Percentiles rank a stretch among this genome's conserved stretches.
Conservation (phyloP, 2,329 filamentous ascomycete species). For the Alternaria tenuissima region DNA sequence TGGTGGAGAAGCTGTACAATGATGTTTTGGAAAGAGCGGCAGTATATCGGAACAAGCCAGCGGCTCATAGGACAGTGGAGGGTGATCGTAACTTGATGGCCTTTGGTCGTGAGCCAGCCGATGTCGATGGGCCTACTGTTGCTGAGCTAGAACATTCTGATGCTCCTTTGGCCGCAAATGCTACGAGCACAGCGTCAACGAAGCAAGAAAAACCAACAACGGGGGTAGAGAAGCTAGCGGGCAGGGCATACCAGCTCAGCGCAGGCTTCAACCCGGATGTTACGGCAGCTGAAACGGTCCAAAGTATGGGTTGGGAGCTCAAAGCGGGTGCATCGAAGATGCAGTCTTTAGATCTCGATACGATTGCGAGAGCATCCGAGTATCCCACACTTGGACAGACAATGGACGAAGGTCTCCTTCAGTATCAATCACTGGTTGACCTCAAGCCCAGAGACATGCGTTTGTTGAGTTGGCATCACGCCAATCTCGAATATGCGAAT, state of each 20-base stretch:
- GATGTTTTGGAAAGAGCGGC: conserved; percentile 92
- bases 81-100: conserved; percentile 85
- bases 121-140: conserved; percentile 69
- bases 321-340: conserved; percentile 67
- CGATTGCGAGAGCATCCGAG: conserved; percentile 66
- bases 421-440: conserved; percentile 85
- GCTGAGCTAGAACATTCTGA: conserved; percentile 75
- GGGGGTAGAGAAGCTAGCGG: conserved; percentile 69
- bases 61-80: conserved; percentile 74
- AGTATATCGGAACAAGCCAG: conserved; percentile 82
- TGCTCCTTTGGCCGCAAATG: conserved; percentile 57
- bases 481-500: conserved; percentile 97
- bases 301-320: conserved; percentile 82
- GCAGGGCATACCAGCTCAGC: conserved; percentile 72
- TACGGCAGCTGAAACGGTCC: conserved; percentile 79
- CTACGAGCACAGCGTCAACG: conserved; percentile 53
- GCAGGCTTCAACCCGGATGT: conserved; percentile 72
- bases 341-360: conserved; percentile 75
- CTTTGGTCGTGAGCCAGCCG: conserved; percentile 76
- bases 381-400: conserved; percentile 86
- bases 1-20: conserved; percentile 92
- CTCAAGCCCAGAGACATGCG: conserved; percentile 86
- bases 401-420: conserved; percentile 87
- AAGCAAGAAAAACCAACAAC: conserved; percentile 59
- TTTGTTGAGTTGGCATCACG: conserved; percentile 96